Conservation (phyloP, 2,329 filamentous ascomycete species). For the Metarhizium humberi region DNA sequence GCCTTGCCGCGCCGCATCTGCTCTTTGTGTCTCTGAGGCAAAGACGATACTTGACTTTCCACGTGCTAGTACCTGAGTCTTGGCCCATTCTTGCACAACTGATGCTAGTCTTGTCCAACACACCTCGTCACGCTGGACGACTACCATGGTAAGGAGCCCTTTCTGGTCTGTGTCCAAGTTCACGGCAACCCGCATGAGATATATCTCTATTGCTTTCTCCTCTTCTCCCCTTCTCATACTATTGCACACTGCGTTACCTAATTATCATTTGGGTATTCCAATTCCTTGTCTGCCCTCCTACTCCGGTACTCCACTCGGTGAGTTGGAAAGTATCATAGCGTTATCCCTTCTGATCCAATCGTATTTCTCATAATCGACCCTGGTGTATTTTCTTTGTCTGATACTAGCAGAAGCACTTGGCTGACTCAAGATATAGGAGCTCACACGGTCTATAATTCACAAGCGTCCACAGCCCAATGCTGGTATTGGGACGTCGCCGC, state of each 20-base stretch:
- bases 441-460: slow-evolving; percentile 16
- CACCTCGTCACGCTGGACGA: slow-evolving; percentile 27
- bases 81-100: slow-evolving; percentile 21
- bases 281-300: slow-evolving; percentile 14
- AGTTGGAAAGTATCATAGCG: not conserved
- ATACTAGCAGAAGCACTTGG: slow-evolving; percentile 13
- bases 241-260: not conserved
- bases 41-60: slow-evolving; percentile 24
- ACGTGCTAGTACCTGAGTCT: slow-evolving; percentile 27
- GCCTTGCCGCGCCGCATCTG: slow-evolving; percentile 15
- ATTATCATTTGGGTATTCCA: slow-evolving; percentile 9
- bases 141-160: slow-evolving; percentile 40
- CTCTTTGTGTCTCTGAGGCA: slow-evolving; percentile 23
- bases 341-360: not conserved
- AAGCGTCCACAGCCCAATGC: slow-evolving; percentile 20
- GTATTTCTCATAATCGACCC: not conserved
- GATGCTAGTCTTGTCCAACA: slow-evolving; percentile 22
- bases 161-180: slow-evolving; percentile 20
- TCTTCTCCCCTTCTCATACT: slow-evolving; percentile 15
- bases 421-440: slow-evolving; percentile 28
- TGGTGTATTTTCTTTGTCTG: not conserved
- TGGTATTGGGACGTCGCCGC: slow-evolving; percentile 13
- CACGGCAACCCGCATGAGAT: slow-evolving; percentile 35
- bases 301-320: slow-evolving; percentile 10
- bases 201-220: slow-evolving; percentile 29